Evolutionary conservation across 2,329 filamentous ascomycete species (phyloP).

Genomic region (Beauveria pseudobassiana): DNA sequence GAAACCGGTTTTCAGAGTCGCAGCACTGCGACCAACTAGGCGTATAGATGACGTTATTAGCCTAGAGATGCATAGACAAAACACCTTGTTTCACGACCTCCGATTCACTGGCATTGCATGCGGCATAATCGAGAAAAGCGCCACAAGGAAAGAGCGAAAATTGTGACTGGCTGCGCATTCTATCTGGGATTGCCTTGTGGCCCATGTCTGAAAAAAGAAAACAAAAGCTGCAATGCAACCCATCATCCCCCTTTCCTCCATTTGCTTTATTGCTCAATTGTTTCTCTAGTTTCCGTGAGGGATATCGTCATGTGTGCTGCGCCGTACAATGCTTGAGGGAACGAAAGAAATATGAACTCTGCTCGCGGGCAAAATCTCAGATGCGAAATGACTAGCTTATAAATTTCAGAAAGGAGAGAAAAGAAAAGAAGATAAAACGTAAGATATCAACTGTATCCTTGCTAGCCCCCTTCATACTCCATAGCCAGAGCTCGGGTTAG

Average conservation of each 20-base stretch:
- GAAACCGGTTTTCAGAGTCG: constrained; percentile 65
- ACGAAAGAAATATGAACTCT: constrained; percentile 3
- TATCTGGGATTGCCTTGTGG: constrained; percentile 10
- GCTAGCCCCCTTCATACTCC: constrained; percentile 16
- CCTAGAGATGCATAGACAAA: background rate
- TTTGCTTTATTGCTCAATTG: background rate
- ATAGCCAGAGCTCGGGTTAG: constrained; percentile 30
- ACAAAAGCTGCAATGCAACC: background rate
- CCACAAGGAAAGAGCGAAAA: background rate
- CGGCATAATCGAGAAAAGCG: background rate
- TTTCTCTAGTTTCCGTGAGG: constrained; percentile 3
- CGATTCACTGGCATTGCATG: background rate
- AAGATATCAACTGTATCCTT: background rate
- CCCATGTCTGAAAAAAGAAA: constrained; percentile 1
- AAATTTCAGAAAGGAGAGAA: background rate
- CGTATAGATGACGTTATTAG: background rate
- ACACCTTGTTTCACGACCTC: background rate
- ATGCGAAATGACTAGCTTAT: background rate
- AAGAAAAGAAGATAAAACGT: background rate
- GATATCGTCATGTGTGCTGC: constrained; percentile 11
- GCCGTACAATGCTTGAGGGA: constrained; percentile 10
- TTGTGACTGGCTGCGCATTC: constrained; percentile 4
- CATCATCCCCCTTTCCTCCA: background rate
- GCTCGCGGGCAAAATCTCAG: constrained; percentile 1
- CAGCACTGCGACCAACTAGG: constrained; percentile 16